Evolutionary conservation across 1,284 basidiomycete species (phyloP).

Genomic region (Inonotus obliquus): DNA sequence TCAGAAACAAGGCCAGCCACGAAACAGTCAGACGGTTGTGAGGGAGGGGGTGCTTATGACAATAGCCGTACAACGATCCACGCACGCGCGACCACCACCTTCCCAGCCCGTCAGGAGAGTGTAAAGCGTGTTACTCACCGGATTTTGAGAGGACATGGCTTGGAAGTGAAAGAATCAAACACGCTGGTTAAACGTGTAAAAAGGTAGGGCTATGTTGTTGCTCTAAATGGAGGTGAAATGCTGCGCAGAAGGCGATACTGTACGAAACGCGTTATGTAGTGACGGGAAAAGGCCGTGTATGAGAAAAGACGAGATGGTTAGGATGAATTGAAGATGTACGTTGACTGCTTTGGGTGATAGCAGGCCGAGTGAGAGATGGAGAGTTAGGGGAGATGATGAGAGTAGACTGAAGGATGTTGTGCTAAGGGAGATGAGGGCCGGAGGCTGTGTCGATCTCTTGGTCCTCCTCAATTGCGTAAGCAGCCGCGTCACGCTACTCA

Average conservation of each 20-base stretch:
- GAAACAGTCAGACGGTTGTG: neutral
- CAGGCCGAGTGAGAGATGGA: neutral
- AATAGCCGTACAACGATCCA: neutral
- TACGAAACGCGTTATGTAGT: neutral
- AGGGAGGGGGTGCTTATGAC: neutral
- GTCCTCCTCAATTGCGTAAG: neutral
- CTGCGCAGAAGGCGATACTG: neutral
- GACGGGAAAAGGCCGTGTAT: neutral
- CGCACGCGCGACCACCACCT: neutral
- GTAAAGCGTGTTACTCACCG: slow-evolving; percentile 38
- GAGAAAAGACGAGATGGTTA: neutral
- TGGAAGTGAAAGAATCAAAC: slow-evolving; percentile 37
- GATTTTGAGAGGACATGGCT: slow-evolving; percentile 47
- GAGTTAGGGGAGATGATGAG: neutral
- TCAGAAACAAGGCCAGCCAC: neutral
- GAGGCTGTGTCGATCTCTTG: slow-evolving; percentile 1
- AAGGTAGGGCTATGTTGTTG: neutral
- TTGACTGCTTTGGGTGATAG: neutral
- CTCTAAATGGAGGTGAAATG: neutral
- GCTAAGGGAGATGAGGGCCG: slow-evolving; percentile 1
- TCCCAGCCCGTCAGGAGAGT: neutral
- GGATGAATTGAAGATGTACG: neutral
- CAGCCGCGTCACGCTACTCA: neutral
- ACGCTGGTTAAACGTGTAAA: neutral
- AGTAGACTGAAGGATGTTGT: neutral